phyloP scores from a whole-genome alignment of 345 rosid genomes.

The Psidium guajava region DNA sequence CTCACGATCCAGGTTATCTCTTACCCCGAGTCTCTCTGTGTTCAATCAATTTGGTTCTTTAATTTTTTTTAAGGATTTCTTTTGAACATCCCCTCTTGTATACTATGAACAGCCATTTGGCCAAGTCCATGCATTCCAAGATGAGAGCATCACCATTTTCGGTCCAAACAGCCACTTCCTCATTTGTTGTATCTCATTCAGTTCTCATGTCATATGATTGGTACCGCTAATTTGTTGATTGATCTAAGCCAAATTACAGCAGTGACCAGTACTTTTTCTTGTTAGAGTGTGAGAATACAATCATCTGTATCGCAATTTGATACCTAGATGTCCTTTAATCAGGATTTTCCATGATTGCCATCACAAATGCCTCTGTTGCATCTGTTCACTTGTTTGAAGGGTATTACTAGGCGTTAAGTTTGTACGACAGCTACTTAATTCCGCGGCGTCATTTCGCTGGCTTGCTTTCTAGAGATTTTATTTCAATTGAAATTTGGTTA shows the following conservation, averaged over 20 bases:
- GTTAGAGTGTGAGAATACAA: neutral
- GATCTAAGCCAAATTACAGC: neutral
- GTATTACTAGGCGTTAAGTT: neutral
- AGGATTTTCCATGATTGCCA: neutral
- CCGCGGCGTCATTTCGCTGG: neutral
- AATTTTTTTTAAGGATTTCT: neutral
- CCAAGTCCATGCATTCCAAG: conserved; percentile 71
- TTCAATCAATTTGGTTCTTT: neutral
- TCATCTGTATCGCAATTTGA: neutral
- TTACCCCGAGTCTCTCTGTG: neutral
- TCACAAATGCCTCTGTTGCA: neutral
- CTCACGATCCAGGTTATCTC: conserved; percentile 44
- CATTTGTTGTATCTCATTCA: neutral
- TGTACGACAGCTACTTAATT: neutral
- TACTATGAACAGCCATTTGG: conserved; percentile 44
- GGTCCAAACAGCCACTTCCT: conserved; percentile 16
- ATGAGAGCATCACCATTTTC: conserved; percentile 40
- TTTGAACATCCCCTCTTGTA: neutral
- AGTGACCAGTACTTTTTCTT: neutral
- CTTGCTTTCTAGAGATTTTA: too few species aligned
- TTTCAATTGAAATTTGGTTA: too few species aligned
- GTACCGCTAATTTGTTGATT: neutral
- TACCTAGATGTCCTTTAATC: neutral
- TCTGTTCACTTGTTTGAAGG: neutral
- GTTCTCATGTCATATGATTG: neutral